A percentile compares a stretch with the other conserved stretches of the same genome.
Conservation (phyloP, 179 eudicot genomes). For the Amaranthus tricolor region DNA sequence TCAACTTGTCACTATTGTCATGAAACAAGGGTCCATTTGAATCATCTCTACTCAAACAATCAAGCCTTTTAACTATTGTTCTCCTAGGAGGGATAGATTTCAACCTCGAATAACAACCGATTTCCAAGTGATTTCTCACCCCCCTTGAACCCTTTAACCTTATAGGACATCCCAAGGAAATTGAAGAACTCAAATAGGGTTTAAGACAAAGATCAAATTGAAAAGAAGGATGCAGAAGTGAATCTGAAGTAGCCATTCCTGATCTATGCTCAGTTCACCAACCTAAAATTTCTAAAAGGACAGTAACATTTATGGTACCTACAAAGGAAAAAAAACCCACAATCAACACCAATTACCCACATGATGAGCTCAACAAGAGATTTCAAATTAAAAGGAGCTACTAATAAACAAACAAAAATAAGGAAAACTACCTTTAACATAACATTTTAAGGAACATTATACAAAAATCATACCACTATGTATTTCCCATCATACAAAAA, state of each 20-base stretch:
- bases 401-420: neutral
- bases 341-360: slow-evolving; percentile 9
- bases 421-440: neutral
- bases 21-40: slow-evolving; percentile 29
- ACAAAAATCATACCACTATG: too few relatives aligned
- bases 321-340: neutral
- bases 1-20: slow-evolving; percentile 23
- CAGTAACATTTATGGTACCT: slow-evolving; percentile 8
- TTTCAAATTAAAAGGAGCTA: neutral
- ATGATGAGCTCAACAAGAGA: neutral
- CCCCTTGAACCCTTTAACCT: slow-evolving; percentile 16
- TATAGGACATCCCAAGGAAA: slow-evolving; percentile 8
- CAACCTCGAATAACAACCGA: neutral
- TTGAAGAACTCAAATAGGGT: slow-evolving; percentile 7
- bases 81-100: slow-evolving; percentile 5
- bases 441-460: too few relatives aligned
- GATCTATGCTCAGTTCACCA: slow-evolving; percentile 5
- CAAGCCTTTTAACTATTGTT: slow-evolving; percentile 19
- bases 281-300: neutral
- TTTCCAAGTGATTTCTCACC: slow-evolving; percentile 7
- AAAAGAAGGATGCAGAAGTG: slow-evolving; percentile 15
- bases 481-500: too few relatives aligned
- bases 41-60: slow-evolving; percentile 30
- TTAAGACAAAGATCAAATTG: slow-evolving; percentile 14
- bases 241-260: slow-evolving; percentile 33